Conservation (phyloP, 768 basidiomycete species). For the Hypsizygus marmoreus region DNA sequence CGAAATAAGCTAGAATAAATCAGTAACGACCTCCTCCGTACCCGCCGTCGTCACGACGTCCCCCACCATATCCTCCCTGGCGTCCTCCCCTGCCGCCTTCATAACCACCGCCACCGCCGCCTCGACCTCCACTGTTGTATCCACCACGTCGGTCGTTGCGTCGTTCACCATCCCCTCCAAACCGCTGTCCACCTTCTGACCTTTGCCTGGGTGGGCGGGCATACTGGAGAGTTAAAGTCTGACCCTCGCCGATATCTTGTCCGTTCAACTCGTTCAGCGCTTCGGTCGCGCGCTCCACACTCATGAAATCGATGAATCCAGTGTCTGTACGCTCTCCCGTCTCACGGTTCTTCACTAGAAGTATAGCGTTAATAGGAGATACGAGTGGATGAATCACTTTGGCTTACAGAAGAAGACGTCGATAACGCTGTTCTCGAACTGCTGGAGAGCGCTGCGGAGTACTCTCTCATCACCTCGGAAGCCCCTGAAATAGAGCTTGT, state of each 20-base stretch:
- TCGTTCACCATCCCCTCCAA: neutral
- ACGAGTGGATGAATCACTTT: conserved; percentile 13
- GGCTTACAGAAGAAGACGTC: conserved; percentile 31
- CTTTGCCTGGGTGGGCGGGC: conserved; percentile 29
- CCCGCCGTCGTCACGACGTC: neutral
- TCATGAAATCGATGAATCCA: conserved; percentile 58
- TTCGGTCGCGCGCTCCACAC: conserved; percentile 45
- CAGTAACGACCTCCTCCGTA: too few species aligned
- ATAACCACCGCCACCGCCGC: conserved; percentile 4
- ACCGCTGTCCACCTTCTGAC: too few species aligned
- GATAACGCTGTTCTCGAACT: conserved; percentile 31
- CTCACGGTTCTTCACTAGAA: conserved; percentile 33
- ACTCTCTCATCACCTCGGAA: conserved; percentile 24
- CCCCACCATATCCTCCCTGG: neutral
- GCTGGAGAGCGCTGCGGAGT: conserved; percentile 22
- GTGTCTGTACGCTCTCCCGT: conserved; percentile 29
- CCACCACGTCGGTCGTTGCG: conserved; percentile 2
- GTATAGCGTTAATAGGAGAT: neutral
- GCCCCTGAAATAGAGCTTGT: conserved; percentile 33
- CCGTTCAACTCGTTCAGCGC: conserved; percentile 48
- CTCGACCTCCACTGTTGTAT: conserved; percentile 5
- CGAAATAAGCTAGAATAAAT: neutral
- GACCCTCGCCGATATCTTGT: conserved; percentile 33
- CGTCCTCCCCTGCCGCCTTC: conserved; percentile 2
- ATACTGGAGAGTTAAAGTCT: conserved; percentile 40